phyloP scores from a whole-genome alignment of 495 filamentous ascomycete species.

The Penicillium simplicissimum region DNA sequence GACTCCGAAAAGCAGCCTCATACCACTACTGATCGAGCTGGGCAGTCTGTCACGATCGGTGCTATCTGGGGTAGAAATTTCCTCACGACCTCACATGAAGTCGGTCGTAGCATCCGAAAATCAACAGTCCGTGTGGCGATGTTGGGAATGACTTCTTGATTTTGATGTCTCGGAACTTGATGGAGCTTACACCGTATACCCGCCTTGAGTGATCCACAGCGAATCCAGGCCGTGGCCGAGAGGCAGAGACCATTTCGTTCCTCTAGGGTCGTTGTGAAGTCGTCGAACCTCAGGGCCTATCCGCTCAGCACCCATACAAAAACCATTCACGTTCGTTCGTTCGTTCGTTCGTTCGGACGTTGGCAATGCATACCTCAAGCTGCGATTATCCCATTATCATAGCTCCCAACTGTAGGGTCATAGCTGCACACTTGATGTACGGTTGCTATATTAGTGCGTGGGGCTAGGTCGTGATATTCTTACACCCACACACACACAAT shows the following conservation, averaged over 20 bases:
- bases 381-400: no score
- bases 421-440: no score
- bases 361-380: no score
- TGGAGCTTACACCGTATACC: not conserved
- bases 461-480: no score
- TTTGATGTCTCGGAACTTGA: not conserved
- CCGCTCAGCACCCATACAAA: not conserved
- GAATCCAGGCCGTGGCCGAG: not conserved
- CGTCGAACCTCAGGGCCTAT: not conserved
- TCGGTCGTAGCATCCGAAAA: not conserved
- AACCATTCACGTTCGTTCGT: not conserved
- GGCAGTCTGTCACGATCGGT: not conserved
- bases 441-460: no score
- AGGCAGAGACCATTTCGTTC: not conserved
- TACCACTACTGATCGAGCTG: not conserved
- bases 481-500: conserved; percentile 18
- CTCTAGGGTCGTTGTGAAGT: not conserved
- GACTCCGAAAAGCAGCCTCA: not conserved
- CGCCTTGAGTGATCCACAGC: not conserved
- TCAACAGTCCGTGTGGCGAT: not conserved
- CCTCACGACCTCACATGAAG: not conserved
- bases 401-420: no score
- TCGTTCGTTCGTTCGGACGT: no score
- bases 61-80: not conserved
- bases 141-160: not conserved